phyloP scores from a whole-genome alignment of 1,139 yeast genomes.

The Eremothecium cymbalariae region DNA sequence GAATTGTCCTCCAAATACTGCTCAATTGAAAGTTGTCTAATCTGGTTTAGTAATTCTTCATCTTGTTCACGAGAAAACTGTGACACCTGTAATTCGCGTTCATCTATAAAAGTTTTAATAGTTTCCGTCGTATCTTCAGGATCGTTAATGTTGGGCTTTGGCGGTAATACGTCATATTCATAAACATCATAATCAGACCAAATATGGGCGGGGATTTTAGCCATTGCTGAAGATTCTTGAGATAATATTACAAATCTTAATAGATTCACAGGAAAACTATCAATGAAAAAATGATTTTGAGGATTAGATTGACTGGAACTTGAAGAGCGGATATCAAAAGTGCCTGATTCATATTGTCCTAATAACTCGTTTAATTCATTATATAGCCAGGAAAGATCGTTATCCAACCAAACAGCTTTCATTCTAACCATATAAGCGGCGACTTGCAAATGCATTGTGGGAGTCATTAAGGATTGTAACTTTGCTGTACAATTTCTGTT shows the following conservation, averaged over 20 bases:
- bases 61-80: slow-evolving; percentile 26
- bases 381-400: slow-evolving; percentile 41
- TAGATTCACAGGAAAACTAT: slow-evolving; percentile 48
- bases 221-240: slow-evolving; percentile 64
- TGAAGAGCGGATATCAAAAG: slow-evolving; percentile 5
- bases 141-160: slow-evolving; percentile 34
- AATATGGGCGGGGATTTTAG: slow-evolving; percentile 51
- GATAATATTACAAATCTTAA: slow-evolving; percentile 60
- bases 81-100: slow-evolving; percentile 25
- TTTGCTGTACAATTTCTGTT: too few species aligned
- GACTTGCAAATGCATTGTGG: slow-evolving; percentile 24
- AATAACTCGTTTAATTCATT: slow-evolving; percentile 39
- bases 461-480: too few species aligned
- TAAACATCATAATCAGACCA: slow-evolving; percentile 55
- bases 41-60: slow-evolving; percentile 27
- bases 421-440: slow-evolving; percentile 26
- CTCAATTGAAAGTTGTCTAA: slow-evolving; percentile 29
- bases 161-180: slow-evolving; percentile 69
- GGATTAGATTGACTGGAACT: slow-evolving; percentile 10
- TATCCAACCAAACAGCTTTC: slow-evolving; percentile 25
- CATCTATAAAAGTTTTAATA: slow-evolving; percentile 36
- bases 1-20: slow-evolving; percentile 23
- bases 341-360: slow-evolving; percentile 7
- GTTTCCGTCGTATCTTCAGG: slow-evolving; percentile 31
- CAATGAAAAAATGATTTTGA: slow-evolving; percentile 20